Conservation (phyloP, 2,329 filamentous ascomycete species). For the Delphinella strobiligena region DNA sequence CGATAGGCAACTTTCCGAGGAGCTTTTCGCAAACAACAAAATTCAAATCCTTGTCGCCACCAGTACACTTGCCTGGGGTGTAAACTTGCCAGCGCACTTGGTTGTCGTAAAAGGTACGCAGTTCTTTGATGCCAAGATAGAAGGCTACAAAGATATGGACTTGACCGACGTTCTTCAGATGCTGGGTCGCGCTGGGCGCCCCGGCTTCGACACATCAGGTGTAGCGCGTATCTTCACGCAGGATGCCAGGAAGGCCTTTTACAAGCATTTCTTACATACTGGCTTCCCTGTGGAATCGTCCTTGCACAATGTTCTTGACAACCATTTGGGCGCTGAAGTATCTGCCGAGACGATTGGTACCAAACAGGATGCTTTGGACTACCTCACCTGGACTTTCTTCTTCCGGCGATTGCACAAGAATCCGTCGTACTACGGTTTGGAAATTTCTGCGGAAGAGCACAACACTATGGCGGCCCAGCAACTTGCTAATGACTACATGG, state of each 20-base stretch:
- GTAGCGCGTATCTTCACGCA: constrained; percentile 97
- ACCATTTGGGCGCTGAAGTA: constrained; percentile 90
- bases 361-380: constrained; percentile 95
- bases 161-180: constrained; percentile 96
- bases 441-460: constrained; percentile 86
- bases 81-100: constrained; percentile 91
- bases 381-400: constrained; percentile 99
- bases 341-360: constrained; percentile 85
- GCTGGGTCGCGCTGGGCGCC: constrained; percentile 87
- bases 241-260: constrained; percentile 95
- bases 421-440: constrained; percentile 90
- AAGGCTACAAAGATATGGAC: constrained; percentile 98
- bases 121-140: constrained; percentile 94
- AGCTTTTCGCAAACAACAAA: constrained; percentile 94
- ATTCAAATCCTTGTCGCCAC: constrained; percentile 95
- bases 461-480: constrained; percentile 76
- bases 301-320: constrained; percentile 89
- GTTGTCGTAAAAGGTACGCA: constrained; percentile 98
- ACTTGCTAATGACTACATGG: constrained; percentile 87
- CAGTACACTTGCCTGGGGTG: constrained; percentile 93
- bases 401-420: constrained; percentile 97
- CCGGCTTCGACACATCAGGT: constrained; percentile 91
- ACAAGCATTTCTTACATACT: constrained; percentile 97
- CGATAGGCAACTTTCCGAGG: constrained; percentile 81
- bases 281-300: constrained; percentile 97